A percentile compares a stretch with the other conserved stretches of the same genome.
phyloP scores from a whole-genome alignment of 345 rosid species.

The Nasturtium officinale region DNA sequence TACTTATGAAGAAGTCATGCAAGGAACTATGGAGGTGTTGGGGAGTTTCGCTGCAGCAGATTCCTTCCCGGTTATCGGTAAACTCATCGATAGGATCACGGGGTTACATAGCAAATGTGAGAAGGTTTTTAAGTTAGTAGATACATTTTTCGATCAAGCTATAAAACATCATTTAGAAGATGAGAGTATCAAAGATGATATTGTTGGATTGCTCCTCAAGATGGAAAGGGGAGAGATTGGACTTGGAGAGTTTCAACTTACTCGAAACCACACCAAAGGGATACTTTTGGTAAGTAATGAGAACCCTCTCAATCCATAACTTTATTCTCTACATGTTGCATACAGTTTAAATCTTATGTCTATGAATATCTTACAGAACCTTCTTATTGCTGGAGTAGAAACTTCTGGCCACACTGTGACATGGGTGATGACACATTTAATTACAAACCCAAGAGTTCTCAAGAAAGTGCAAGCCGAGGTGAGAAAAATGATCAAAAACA shows the following conservation, averaged over 20 bases:
- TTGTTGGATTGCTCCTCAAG: slow-evolving; percentile 50
- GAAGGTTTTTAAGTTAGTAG: slow-evolving; percentile 41
- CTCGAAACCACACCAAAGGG: slow-evolving; percentile 51
- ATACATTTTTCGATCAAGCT: slow-evolving; percentile 43
- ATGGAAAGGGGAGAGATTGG: slow-evolving; percentile 37
- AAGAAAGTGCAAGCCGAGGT: slow-evolving; percentile 34
- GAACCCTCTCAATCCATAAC: not conserved
- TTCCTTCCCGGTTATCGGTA: slow-evolving; percentile 45
- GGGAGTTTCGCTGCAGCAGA: slow-evolving; percentile 45
- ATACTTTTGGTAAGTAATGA: slow-evolving; percentile 45
- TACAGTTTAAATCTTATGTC: not conserved
- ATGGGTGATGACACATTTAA: slow-evolving; percentile 37
- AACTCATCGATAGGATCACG: slow-evolving; percentile 44
- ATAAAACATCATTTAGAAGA: slow-evolving; percentile 49
- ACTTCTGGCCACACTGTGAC: slow-evolving; percentile 17
- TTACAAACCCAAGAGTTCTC: slow-evolving; percentile 30
- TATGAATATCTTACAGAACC: slow-evolving; percentile 6
- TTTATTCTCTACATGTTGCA: not conserved
- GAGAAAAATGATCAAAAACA: slow-evolving; percentile 14
- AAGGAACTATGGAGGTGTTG: slow-evolving; percentile 27
- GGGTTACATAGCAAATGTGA: slow-evolving; percentile 38
- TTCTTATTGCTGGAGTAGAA: slow-evolving; percentile 37
- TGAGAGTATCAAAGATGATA: slow-evolving; percentile 40
- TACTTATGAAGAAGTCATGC: slow-evolving; percentile 39
- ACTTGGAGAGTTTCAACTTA: slow-evolving; percentile 27